phyloP scores from a whole-genome alignment of 2,329 filamentous ascomycete genomes.

The Didymella lethalis region DNA sequence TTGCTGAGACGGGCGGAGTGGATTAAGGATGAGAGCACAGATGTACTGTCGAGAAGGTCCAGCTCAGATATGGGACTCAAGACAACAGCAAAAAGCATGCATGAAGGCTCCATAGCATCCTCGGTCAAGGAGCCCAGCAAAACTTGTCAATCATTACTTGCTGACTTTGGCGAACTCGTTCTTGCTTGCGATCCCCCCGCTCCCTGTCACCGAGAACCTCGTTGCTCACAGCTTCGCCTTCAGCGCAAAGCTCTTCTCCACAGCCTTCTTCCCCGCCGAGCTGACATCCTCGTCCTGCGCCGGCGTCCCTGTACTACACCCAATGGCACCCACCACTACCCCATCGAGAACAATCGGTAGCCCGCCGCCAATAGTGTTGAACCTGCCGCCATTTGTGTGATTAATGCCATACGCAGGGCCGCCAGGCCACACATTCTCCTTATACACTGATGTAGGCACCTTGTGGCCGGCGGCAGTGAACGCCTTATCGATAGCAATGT shows the following conservation, averaged over 20 bases:
- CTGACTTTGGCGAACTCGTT: no score
- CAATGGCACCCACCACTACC: conserved; percentile 61
- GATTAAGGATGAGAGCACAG: no score
- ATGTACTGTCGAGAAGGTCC: no score
- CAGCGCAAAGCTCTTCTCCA: conserved; percentile 45
- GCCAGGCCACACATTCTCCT: conserved; percentile 62
- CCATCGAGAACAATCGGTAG: conserved; percentile 60
- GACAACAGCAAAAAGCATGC: no score
- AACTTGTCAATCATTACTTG: not conserved
- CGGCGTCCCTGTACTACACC: conserved; percentile 63
- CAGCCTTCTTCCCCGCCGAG: conserved; percentile 60
- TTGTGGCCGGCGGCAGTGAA: conserved; percentile 65
- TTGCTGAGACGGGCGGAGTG: no score
- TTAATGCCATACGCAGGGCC: conserved; percentile 62
- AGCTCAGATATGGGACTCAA: no score
- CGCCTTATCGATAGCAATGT: conserved; percentile 70
- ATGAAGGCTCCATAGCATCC: no score
- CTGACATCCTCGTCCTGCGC: conserved; percentile 64
- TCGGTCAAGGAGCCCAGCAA: no score
- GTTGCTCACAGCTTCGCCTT: conserved; percentile 52
- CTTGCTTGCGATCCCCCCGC: no score
- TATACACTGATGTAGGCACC: conserved; percentile 61
- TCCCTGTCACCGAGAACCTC: no score
- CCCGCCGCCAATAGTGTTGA: conserved; percentile 63
- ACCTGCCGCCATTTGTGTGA: conserved; percentile 62